Conservation (phyloP, 768 basidiomycete species). For the Auriscalpium vulgare region DNA sequence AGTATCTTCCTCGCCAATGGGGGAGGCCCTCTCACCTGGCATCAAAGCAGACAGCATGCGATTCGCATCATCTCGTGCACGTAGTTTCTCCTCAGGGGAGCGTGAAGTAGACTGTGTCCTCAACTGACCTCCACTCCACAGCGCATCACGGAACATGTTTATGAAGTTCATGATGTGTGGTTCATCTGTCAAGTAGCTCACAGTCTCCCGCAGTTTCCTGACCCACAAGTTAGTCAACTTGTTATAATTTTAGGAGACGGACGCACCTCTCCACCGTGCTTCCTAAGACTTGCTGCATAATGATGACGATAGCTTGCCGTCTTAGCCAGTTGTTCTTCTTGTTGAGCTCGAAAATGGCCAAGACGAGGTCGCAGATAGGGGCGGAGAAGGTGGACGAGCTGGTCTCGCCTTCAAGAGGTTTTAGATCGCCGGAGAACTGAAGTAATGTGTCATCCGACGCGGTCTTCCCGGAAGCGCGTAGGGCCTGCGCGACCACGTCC, state of each 20-base stretch:
- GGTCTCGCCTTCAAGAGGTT: conserved; percentile 80
- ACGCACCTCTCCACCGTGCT: conserved; percentile 88
- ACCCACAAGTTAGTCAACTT: background rate
- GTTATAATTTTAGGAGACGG: background rate
- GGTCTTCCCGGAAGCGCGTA: conserved; percentile 60
- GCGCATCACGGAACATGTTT: conserved; percentile 53
- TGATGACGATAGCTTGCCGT: conserved; percentile 91
- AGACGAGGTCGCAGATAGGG: conserved; percentile 88
- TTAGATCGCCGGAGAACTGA: conserved; percentile 70
- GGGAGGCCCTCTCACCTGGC: conserved; percentile 51
- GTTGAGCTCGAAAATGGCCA: conserved; percentile 91
- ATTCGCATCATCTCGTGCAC: conserved; percentile 81
- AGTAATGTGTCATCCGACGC: conserved; percentile 62
- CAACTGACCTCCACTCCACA: conserved; percentile 85
- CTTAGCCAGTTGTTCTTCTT: conserved; percentile 96
- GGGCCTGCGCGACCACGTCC: conserved; percentile 73
- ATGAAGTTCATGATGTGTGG: conserved; percentile 63
- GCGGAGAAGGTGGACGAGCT: conserved; percentile 85
- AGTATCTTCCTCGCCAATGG: background rate
- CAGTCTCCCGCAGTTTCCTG: conserved; percentile 83
- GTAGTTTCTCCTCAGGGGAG: conserved; percentile 70
- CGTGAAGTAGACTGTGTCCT: conserved; percentile 55
- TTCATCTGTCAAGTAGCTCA: conserved; percentile 58
- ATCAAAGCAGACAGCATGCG: conserved; percentile 85
- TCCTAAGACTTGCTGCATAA: conserved; percentile 91